A percentile compares a stretch with the other conserved stretches of the same genome.
Evolutionary conservation across 306 rosid species (phyloP).

Genomic region (Lotus japonicus): DNA sequence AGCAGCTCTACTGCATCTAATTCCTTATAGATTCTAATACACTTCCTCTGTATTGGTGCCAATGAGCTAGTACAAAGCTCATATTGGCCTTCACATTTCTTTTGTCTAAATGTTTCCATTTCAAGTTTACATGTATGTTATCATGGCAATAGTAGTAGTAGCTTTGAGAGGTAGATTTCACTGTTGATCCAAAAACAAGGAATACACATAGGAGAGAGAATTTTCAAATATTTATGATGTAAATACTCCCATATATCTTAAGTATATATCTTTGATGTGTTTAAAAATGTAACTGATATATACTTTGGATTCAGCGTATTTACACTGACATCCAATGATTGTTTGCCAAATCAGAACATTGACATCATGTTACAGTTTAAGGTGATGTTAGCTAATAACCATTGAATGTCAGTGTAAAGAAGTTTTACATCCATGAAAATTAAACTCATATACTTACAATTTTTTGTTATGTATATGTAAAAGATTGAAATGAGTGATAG

Average conservation of each 20-base stretch:
- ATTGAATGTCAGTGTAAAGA: too few species aligned
- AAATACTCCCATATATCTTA: constrained; percentile 7
- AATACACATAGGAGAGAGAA: not conserved
- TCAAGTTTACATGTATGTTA: not conserved
- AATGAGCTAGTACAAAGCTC: constrained; percentile 14
- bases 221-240: not conserved
- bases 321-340: too few species aligned
- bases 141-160: not conserved
- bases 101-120: not conserved
- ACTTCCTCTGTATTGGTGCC: constrained; percentile 12
- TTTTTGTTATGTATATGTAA: too few species aligned
- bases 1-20: constrained; percentile 48
- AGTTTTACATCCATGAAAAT: too few species aligned
- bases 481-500: too few species aligned
- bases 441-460: too few species aligned
- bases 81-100: not conserved
- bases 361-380: too few species aligned
- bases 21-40: constrained; percentile 40
- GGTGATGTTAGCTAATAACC: too few species aligned
- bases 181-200: not conserved
- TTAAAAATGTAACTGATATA: not conserved
- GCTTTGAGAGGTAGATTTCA: not conserved
- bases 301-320: not conserved
- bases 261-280: not conserved
- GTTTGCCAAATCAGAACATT: too few species aligned